phyloP scores from a whole-genome alignment of 1,139 yeast genomes.

The Petasospora fabianii region DNA sequence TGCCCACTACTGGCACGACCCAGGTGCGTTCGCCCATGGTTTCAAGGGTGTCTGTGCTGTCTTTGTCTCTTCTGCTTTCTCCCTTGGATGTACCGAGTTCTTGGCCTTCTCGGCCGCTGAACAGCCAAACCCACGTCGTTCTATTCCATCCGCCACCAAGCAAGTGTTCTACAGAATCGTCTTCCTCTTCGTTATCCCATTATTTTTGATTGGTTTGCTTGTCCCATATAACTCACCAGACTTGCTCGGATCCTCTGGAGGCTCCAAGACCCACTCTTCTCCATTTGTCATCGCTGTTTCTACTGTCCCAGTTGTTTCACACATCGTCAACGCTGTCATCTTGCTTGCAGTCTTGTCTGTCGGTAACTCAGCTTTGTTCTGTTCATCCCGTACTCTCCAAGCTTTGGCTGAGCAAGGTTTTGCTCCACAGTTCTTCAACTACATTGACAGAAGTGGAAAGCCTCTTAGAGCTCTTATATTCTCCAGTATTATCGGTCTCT shows the following conservation, averaged over 20 bases:
- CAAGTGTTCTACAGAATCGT: conserved; percentile 75
- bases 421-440: conserved; percentile 56
- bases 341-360: conserved; percentile 64
- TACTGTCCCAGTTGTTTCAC: conserved; percentile 60
- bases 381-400: conserved; percentile 56
- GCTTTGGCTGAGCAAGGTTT: conserved; percentile 56
- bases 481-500: conserved; percentile 48
- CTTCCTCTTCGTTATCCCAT: conserved; percentile 56
- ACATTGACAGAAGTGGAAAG: conserved; percentile 56
- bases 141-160: conserved; percentile 71
- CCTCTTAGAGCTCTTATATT: conserved; percentile 50
- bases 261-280: conserved; percentile 53
- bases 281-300: conserved; percentile 76
- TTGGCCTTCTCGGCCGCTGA: conserved; percentile 90
- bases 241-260: conserved; percentile 40
- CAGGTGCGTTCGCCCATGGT: conserved; percentile 61
- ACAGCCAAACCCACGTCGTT: conserved; percentile 71
- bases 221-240: conserved; percentile 58
- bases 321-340: conserved; percentile 72
- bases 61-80: conserved; percentile 82
- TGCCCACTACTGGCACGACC: conserved; percentile 53
- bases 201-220: conserved; percentile 60
- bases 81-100: conserved; percentile 81
- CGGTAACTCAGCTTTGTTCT: conserved; percentile 72
- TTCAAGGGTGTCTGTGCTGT: conserved; percentile 79